These are phyloP conservation scores for Linum trigynum DNA, from an alignment of 345 rosid genomes.

Conservation along the genomic window DNA sequence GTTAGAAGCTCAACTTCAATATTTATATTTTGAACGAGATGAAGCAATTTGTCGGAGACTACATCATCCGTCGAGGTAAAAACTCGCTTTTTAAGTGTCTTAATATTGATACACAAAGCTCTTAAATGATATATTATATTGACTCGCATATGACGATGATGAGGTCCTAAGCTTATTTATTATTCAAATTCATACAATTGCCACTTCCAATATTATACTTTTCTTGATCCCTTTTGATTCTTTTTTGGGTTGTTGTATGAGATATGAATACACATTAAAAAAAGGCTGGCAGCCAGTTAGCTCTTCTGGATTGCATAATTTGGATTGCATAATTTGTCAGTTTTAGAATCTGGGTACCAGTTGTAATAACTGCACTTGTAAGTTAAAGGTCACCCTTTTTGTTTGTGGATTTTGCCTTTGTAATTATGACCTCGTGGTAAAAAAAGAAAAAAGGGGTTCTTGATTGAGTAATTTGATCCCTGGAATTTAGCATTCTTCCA, in stretches of 20 bases:
- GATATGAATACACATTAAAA: background rate
- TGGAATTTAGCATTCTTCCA: slow-evolving; percentile 2
- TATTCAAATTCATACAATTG: background rate
- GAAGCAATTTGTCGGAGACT: too few relatives aligned
- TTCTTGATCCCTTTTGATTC: background rate
- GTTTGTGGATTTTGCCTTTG: too few relatives aligned
- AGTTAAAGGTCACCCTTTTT: too few relatives aligned
- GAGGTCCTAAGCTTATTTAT: too few relatives aligned
- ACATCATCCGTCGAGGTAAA: too few relatives aligned
- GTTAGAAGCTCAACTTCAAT: too few relatives aligned
- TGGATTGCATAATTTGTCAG: slow-evolving; percentile 16
- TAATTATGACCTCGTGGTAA: too few relatives aligned
- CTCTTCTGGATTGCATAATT: slow-evolving; percentile 8
- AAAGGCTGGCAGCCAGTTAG: slow-evolving; percentile 12
- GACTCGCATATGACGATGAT: too few relatives aligned
- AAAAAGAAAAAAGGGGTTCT: background rate
- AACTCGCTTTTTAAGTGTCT: too few relatives aligned
- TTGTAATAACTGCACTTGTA: background rate
- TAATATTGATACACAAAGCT: too few relatives aligned
- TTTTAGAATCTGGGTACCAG: slow-evolving; percentile 7
- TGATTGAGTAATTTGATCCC: background rate
- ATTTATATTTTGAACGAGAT: too few relatives aligned
- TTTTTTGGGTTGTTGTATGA: background rate
- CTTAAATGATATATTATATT: too few relatives aligned
- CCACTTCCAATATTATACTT: slow-evolving; percentile 1